Base-by-base conservation (phyloP, 257 asterid species). In the Solanum dulcamara region DNA sequence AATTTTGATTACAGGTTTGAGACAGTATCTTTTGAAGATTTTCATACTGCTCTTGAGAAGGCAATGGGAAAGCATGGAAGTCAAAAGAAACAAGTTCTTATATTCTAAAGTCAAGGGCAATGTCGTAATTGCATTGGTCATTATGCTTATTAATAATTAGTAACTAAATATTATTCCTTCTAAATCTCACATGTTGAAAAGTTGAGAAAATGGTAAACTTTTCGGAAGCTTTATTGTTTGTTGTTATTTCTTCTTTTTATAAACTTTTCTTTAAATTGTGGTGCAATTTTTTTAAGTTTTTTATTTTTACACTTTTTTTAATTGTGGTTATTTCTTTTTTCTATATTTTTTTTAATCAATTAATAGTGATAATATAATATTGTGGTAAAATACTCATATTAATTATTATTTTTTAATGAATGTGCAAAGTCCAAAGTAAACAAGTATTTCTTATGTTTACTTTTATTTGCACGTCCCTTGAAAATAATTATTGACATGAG, bases 51-150 rank as follows among this genome's bases (percentile, higher is more conserved):
- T 20, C 88, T 96, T 84, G 95, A 93, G 81, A 96, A 91, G 88
- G 91, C 99, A 86, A 93, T 91, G 51, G 98, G 99, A 32, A 94
- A 93, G 88, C 93, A 87, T 20, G 98, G 99, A 85, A 93, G 95
- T 80, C 98, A 92, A 86, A 94, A 92, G 55, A 96, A 96, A 83
- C 99, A 94, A 88, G 92, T 96, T 62, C 89, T 96, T 83, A 93
- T 83, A 83, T 96, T 96, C 90, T 94, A 57, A 67, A 83, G 42
- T 48, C 42, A 77, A 4, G 62, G 83, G 26, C 13, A 46, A 77
- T 46, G 28, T 10, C 15, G 28, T 28, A 77, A 28, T 46, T 46
- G 15, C 4, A 7, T 11, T 42, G 33, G 37, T 14, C 72, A 64
- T 28, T 64, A 14, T 28, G 42, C 35, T 66, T 5, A 30, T 7